phyloP scores from a whole-genome alignment of 352 stramenopile genomes.

The Globisporangium parvum region DNA sequence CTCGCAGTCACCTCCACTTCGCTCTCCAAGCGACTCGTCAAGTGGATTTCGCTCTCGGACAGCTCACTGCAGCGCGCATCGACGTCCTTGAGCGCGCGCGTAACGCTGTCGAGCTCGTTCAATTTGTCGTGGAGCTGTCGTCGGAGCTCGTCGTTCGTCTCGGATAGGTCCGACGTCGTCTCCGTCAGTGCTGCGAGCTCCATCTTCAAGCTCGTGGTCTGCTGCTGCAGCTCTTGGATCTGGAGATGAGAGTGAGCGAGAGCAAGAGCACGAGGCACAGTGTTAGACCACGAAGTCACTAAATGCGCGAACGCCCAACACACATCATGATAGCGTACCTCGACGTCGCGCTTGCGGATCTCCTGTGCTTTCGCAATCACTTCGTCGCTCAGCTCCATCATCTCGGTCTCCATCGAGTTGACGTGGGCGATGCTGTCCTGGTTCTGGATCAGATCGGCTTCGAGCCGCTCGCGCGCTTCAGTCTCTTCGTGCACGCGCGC shows the following conservation, averaged over 20 bases:
- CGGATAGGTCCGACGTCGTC: constrained; percentile 40
- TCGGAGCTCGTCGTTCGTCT: constrained; percentile 31
- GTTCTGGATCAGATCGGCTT: constrained; percentile 50
- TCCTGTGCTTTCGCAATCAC: constrained; percentile 71
- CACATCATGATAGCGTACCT: constrained; percentile 17
- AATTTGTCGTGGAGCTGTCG: constrained; percentile 28
- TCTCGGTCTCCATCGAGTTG: constrained; percentile 70
- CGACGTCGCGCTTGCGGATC: constrained; percentile 50
- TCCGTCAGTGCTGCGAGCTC: constrained; percentile 40
- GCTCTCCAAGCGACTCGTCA: constrained; percentile 30
- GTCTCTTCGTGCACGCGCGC: constrained; percentile 59
- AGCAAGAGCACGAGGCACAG: background rate
- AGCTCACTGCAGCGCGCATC: constrained; percentile 50
- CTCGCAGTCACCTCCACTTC: constrained; percentile 33
- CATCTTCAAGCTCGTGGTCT: constrained; percentile 34
- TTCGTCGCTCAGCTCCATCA: constrained; percentile 75
- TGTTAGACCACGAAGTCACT: background rate
- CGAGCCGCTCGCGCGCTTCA: constrained; percentile 41
- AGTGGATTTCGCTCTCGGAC: constrained; percentile 38
- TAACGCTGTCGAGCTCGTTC: constrained; percentile 21
- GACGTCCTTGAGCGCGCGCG: constrained; percentile 31
- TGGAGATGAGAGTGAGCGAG: constrained; percentile 1
- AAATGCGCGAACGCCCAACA: background rate
- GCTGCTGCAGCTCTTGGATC: constrained; percentile 49
- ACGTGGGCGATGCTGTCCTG: constrained; percentile 54